Evolutionary conservation across 305 asterid genomes (phyloP), one percentile per base, ranked within the genome.

Genomic region (Fraxinus velutina): DNA sequence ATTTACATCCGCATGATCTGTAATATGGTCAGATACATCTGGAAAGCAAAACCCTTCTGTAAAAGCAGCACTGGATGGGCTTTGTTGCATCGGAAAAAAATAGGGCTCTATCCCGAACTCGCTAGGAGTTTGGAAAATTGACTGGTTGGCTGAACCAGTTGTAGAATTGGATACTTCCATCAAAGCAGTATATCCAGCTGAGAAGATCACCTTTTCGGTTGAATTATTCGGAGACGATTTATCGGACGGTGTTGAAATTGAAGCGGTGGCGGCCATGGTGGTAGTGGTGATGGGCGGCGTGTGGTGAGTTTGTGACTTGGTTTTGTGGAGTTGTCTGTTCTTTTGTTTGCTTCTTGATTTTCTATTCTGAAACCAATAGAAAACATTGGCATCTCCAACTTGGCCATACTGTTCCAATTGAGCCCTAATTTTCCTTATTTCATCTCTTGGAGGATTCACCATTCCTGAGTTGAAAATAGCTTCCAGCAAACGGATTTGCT

Each of bases 311-410:
- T 68, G 85, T n/a, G 87, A 21, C 15, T 83, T 88, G 85, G 82
- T 44, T 84, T 27, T 76, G 10, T 89, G 92, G 42, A 90, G 85
- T 44, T 92, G 95, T 68, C 96, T 94, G 44, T 89, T 96, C 86
- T 96, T 96, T 84, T 92, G 94, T 73, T 96, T 96, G 92, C 94
- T 93, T 76, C 99, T 86, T 3, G 99, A 96, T 85, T 96, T 96
- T 24, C 99, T 83, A 88, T 94, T 96, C 76, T 96, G 99, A 82
- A 96, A 96, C 99, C 99, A 96, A 83, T 96, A 96, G 85, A 96
- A 96, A 33, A 96, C 98, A 47, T 96, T 96, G 36, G 99, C 98
- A 73, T 96, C 99, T 24, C 97, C 99, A 0, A 96, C 98, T 62
- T 94, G 98, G 0, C 99, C 99, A 82, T 86, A 94, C 78, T 96